Evolutionary conservation across 2,329 filamentous ascomycete species (phyloP), one percentile per base, ranked within the genome.

Genomic region (Chaetomium sp.): DNA sequence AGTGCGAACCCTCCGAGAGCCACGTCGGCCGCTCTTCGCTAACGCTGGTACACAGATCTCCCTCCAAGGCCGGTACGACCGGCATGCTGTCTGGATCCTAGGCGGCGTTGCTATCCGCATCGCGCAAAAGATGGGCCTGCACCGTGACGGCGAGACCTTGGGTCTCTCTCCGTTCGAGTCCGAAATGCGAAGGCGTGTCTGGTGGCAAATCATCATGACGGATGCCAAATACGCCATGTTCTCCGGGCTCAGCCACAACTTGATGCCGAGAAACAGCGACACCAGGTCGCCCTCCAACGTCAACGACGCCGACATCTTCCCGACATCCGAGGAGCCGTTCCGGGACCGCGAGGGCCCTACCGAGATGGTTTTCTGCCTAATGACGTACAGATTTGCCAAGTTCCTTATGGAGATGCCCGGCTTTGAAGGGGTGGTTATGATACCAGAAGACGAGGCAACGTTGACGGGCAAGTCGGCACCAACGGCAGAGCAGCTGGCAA

Each of bases 121-220:
- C 60, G 87, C 86, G 1, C 85, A 89, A 72, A 87, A 87, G 71
- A 87, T 90, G 81, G 88, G 88, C 0, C 79, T 90, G 56, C 86
- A 90, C 66, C 81, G 85, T 13, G 87, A 90, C 65, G 87, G 86
- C 42, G 81, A 83, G 65, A 74, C 76, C 21, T 77, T 87, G 6
- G 82, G 82, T 1, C 77, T 89, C 1, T 78, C 82, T 0, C 85
- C 86, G 0, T 88, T 89, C 69, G 87, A 90, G 70, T 84, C 83
- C 2, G 87, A 90, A 72, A 89, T 90, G 80, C 82, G 87, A n/a
- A 79, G 87, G 51, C 80, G 88, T 7, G 78, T 90, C 23, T 90
- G 87, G 87, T 88, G 86, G 86, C 82, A 86, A 71, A 82, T 89
- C 29, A 79, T 86, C 57, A 77, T 87, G 62, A 78, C 85, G 60